Evolutionary conservation across 176 grass and related monocot species (phyloP).

Genomic region (Triticum turgidum): DNA sequence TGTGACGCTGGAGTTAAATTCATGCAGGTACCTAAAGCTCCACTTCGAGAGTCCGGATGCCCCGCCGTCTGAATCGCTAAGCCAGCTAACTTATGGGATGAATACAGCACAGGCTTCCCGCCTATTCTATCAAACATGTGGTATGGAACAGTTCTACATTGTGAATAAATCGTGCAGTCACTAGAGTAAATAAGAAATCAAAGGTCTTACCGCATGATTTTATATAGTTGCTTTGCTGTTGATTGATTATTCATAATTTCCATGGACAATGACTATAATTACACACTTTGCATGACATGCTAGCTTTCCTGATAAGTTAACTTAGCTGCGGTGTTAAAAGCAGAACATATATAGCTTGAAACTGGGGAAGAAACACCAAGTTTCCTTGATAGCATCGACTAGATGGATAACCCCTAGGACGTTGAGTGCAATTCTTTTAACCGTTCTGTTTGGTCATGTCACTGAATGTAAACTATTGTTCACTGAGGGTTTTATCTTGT

Average conservation of each 20-base stretch:
- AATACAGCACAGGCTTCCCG: conserved; percentile 52
- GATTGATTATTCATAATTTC: conserved; percentile 4
- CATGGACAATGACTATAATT: not conserved
- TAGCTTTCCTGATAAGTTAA: not conserved
- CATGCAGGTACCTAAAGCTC: conserved; percentile 66
- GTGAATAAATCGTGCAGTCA: not conserved
- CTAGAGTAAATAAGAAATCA: not conserved
- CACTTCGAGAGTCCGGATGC: conserved; percentile 76
- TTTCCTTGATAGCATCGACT: not conserved
- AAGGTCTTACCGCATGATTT: not conserved
- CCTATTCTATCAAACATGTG: conserved; percentile 89
- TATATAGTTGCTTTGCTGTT: not conserved
- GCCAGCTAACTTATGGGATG: conserved; percentile 68
- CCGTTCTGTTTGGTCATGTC: not conserved
- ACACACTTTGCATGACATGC: not conserved
- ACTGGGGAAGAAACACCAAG: not conserved
- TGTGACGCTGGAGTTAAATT: conserved; percentile 36
- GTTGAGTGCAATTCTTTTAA: not conserved
- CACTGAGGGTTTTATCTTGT: not conserved
- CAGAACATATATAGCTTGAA: not conserved
- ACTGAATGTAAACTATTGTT: not conserved
- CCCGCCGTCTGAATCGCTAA: conserved; percentile 62
- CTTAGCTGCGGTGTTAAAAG: not conserved
- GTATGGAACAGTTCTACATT: conserved; percentile 38
- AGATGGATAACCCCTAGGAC: not conserved